Percentiles rank a stretch among this genome's conserved stretches.
These are phyloP conservation scores for Fraxinus floribunda DNA, from an alignment of 305 asterid genomes.

Conservation along the genomic window DNA sequence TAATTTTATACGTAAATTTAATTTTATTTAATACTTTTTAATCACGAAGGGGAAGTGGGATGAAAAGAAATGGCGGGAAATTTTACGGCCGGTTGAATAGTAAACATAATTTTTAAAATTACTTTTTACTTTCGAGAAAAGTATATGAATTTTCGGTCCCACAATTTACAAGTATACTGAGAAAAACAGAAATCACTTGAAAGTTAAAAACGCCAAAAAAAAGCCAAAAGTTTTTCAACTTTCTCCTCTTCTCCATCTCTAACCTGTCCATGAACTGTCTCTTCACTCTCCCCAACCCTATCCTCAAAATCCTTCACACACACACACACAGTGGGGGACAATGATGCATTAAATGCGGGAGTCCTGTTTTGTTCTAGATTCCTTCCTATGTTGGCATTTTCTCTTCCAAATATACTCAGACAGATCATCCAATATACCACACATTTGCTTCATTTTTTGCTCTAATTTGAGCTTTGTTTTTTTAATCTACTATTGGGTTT, in stretches of 20 bases:
- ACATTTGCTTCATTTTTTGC: neutral
- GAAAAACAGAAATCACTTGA: neutral
- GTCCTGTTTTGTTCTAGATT: conserved; percentile 1
- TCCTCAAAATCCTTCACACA: neutral
- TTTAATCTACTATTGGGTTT: neutral
- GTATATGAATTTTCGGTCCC: neutral
- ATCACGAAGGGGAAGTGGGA: too few species aligned
- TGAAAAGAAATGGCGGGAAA: neutral
- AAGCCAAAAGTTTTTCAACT: conserved; percentile 4
- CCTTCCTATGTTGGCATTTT: conserved; percentile 5
- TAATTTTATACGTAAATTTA: too few species aligned
- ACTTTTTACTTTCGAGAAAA: neutral
- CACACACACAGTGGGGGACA: conserved; percentile 3
- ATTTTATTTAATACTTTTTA: too few species aligned
- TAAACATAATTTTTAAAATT: neutral
- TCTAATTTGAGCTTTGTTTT: conserved; percentile 1
- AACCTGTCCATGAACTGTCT: conserved; percentile 16
- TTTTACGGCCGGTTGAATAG: neutral
- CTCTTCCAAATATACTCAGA: neutral
- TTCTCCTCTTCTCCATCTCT: conserved; percentile 4
- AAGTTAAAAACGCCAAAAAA: neutral
- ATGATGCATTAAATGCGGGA: conserved; percentile 32
- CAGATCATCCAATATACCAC: neutral
- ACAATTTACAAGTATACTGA: neutral
- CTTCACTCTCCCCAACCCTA: conserved; percentile 23